Evolutionary conservation across 441 rosid genomes (phyloP).

Genomic region (Erodium trifolium): DNA sequence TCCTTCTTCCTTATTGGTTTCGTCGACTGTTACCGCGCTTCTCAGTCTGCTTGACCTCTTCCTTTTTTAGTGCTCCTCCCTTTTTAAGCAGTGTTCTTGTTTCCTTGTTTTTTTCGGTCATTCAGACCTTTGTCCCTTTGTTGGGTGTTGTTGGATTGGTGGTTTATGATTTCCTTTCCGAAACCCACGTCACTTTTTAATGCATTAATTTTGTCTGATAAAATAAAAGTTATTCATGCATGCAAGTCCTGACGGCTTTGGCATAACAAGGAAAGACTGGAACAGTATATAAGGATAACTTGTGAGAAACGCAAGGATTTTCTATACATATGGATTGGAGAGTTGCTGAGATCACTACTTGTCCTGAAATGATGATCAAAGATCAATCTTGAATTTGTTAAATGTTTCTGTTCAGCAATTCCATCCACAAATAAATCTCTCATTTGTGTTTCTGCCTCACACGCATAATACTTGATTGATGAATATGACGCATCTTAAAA

Average conservation of each 20-base stretch:
- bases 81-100: no score
- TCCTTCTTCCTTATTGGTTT: no score
- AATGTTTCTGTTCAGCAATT: not conserved
- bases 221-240: not conserved
- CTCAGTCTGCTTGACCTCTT: no score
- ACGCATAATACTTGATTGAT: not conserved
- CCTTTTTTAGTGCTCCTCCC: no score
- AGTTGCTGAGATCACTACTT: not conserved
- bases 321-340: not conserved
- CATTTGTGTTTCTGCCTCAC: not conserved
- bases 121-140: no score
- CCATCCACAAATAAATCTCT: not conserved
- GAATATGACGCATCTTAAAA: no score
- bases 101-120: no score
- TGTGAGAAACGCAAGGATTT: not conserved
- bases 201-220: no score
- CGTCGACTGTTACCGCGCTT: no score
- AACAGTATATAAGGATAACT: not conserved
- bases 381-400: not conserved
- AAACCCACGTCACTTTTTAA: no score
- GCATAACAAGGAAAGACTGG: not conserved
- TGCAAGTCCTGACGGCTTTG: not conserved
- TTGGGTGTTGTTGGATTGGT: no score
- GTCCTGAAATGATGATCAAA: not conserved
- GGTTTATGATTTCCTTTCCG: no score